Percentiles rank a stretch among this genome's conserved stretches.
Evolutionary conservation across 2,329 filamentous ascomycete genomes (phyloP).

Genomic region (Penicillium sp.): DNA sequence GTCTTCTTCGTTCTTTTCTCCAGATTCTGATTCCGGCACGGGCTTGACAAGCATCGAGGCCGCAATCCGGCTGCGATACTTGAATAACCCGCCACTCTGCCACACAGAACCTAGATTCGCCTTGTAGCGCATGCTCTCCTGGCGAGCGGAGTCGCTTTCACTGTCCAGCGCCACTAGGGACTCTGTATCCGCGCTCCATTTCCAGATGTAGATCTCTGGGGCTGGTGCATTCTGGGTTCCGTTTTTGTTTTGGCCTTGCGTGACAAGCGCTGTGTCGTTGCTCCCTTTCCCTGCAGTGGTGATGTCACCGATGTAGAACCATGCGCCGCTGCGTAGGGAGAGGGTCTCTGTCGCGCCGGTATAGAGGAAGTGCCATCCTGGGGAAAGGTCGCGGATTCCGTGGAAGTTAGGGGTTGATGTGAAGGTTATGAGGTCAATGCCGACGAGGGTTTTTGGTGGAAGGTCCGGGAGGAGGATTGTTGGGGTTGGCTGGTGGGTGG

Average conservation of each 20-base stretch:
- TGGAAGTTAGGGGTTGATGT: conserved; percentile 61
- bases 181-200: conserved; percentile 51
- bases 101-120: conserved; percentile 59
- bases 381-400: conserved; percentile 59
- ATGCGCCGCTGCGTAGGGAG: conserved; percentile 61
- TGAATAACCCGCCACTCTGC: conserved; percentile 50
- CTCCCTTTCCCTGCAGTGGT: conserved; percentile 19
- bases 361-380: conserved; percentile 63
- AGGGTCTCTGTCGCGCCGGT: conserved; percentile 58
- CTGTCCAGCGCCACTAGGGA: conserved; percentile 35
- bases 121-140: conserved; percentile 53
- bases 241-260: conserved; percentile 16
- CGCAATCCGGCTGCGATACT: conserved; percentile 41
- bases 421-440: conserved; percentile 59
- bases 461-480: conserved; percentile 47
- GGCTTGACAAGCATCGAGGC: conserved; percentile 49
- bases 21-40: background rate
- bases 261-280: conserved; percentile 18
- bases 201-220: conserved; percentile 53
- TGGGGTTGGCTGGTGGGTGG: conserved; percentile 35
- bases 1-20: conserved; percentile 13
- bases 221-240: conserved; percentile 7
- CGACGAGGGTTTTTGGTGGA: conserved; percentile 52
- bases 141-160: conserved; percentile 38
- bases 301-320: conserved; percentile 55